A percentile compares a stretch with the other conserved stretches of the same genome.
Conservation (phyloP, 2,329 filamentous ascomycete genomes). For the Rachicladosporium sp. region DNA sequence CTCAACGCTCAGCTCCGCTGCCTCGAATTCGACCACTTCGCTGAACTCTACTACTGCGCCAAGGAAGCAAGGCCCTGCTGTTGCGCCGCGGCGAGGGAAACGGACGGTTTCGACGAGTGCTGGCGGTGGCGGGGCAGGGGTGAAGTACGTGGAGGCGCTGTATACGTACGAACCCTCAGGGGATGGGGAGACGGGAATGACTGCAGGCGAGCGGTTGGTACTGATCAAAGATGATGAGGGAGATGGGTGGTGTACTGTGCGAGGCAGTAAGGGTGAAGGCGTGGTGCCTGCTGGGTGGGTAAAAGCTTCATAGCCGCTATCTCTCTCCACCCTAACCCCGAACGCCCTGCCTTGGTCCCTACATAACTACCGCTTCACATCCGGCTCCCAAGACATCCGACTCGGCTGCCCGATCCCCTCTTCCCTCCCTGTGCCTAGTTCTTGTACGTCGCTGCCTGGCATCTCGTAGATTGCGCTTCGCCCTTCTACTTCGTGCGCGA, state of each 20-base stretch:
- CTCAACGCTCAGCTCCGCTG: conserved; percentile 34
- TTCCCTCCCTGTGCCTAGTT: conserved; percentile 3
- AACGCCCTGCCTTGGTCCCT: too few relatives aligned
- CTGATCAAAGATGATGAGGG: conserved; percentile 77
- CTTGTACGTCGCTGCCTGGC: conserved; percentile 17
- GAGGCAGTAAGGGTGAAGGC: conserved; percentile 62
- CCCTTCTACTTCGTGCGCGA: conserved; percentile 15
- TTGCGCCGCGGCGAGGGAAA: conserved; percentile 53
- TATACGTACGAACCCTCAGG: conserved; percentile 84
- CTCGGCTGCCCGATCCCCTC: conserved; percentile 4
- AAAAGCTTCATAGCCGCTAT: too few relatives aligned
- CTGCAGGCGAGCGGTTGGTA: conserved; percentile 82
- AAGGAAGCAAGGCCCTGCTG: conserved; percentile 72
- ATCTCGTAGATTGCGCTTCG: conserved; percentile 17
- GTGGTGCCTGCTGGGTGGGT: conserved; percentile 86
- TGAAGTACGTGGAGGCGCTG: conserved; percentile 76
- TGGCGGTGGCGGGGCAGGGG: too few relatives aligned
- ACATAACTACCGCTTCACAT: conserved; percentile 9
- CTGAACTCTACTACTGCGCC: conserved; percentile 39
- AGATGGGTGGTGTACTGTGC: conserved; percentile 95
- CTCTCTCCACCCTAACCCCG: too few relatives aligned
- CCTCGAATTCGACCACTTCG: conserved; percentile 50
- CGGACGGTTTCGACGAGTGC: conserved; percentile 54
- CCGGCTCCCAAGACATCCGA: conserved; percentile 5
- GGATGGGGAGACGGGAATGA: conserved; percentile 80